Percentiles rank a stretch among this genome's conserved stretches.
phyloP scores from a whole-genome alignment of 768 basidiomycete genomes.

The Hemileccinum rubropunctum region DNA sequence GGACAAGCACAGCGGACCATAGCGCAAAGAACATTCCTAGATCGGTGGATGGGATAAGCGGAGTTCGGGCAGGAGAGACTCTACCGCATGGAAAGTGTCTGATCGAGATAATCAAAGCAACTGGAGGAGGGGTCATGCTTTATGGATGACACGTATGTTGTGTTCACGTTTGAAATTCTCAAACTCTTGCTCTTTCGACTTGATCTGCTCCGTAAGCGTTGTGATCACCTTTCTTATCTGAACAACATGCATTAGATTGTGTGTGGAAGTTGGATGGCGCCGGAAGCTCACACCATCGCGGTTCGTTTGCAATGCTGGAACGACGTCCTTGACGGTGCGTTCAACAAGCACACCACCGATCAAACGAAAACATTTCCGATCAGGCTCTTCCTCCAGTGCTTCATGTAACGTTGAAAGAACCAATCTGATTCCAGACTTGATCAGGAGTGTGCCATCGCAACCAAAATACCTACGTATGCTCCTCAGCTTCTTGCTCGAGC shows the following conservation, averaged over 20 bases:
- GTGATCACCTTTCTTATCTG: slow-evolving; percentile 84
- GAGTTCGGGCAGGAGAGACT: background rate
- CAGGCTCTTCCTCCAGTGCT: slow-evolving; percentile 75
- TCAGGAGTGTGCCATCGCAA: background rate
- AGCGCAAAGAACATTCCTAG: background rate
- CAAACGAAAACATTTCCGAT: slow-evolving; percentile 93
- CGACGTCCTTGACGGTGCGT: slow-evolving; percentile 91
- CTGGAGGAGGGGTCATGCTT: slow-evolving; percentile 18
- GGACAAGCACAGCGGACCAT: background rate
- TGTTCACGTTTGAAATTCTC: slow-evolving; percentile 77
- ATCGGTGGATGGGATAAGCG: background rate
- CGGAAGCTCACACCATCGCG: slow-evolving; percentile 67
- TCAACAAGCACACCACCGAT: slow-evolving; percentile 96
- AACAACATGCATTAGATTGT: slow-evolving; percentile 9
- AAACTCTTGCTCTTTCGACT: slow-evolving; percentile 81
- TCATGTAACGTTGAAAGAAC: slow-evolving; percentile 88
- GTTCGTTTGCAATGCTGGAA: slow-evolving; percentile 88
- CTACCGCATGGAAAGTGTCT: slow-evolving; percentile 1
- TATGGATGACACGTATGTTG: slow-evolving; percentile 60
- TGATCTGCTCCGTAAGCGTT: slow-evolving; percentile 83
- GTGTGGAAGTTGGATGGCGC: background rate
- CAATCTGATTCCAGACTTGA: slow-evolving; percentile 47
- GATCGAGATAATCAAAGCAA: background rate
- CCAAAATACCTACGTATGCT: slow-evolving; percentile 69
- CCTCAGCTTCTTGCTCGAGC: slow-evolving; percentile 93